phyloP scores from a whole-genome alignment of 1,139 yeast species.

The Wickerhamomyces sp. region DNA sequence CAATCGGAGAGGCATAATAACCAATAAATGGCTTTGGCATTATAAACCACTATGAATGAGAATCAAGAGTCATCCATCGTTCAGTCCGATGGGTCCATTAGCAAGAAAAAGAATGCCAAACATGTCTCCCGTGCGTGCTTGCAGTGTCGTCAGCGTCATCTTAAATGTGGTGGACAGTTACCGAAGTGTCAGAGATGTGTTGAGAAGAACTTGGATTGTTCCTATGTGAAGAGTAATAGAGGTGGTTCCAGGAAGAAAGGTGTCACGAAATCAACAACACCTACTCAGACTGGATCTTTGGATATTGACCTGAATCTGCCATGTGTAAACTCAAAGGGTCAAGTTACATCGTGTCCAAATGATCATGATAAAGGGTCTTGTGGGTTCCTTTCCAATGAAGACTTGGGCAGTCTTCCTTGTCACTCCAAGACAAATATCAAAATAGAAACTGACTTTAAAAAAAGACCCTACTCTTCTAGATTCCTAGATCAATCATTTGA shows the following conservation, averaged over 20 bases:
- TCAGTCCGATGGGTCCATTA: not conserved
- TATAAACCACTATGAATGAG: no score
- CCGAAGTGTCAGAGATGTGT: slow-evolving; percentile 41
- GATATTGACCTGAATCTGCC: slow-evolving; percentile 9
- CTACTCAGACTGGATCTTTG: not conserved
- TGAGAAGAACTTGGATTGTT: slow-evolving; percentile 31
- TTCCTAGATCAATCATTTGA: slow-evolving; percentile 20
- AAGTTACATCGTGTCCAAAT: slow-evolving; percentile 17
- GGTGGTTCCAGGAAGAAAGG: slow-evolving; percentile 50
- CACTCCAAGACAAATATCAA: slow-evolving; percentile 2
- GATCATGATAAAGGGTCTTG: slow-evolving; percentile 20
- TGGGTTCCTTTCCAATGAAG: slow-evolving; percentile 12
- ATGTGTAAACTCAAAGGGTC: slow-evolving; percentile 12
- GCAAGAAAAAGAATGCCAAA: slow-evolving; percentile 40
- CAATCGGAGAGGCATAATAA: no score
- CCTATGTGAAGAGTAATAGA: slow-evolving; percentile 43
- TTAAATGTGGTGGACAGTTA: slow-evolving; percentile 43
- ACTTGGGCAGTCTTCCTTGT: slow-evolving; percentile 10
- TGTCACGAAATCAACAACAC: slow-evolving; percentile 21
- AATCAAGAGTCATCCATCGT: not conserved
- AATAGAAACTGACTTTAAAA: slow-evolving; percentile 1
- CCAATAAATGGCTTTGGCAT: no score
- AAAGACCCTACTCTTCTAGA: slow-evolving; percentile 1
- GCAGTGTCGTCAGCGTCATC: slow-evolving; percentile 43
- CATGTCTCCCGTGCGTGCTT: slow-evolving; percentile 43